Evolutionary conservation across 1,284 basidiomycete species (phyloP).

Genomic region (Mycena sp.): DNA sequence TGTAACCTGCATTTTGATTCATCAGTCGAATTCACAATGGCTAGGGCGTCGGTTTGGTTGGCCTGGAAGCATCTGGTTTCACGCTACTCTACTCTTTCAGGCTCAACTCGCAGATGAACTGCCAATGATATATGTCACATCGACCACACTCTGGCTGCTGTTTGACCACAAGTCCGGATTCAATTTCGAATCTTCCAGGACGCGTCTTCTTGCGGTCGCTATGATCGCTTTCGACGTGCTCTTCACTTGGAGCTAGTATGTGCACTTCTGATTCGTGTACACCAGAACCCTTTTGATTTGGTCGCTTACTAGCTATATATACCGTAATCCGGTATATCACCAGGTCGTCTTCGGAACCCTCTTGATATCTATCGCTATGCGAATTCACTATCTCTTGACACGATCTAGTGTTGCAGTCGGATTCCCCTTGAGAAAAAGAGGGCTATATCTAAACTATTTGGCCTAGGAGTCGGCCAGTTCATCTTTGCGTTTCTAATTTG

Average conservation of each 20-base stretch:
- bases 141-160: constrained; percentile 61
- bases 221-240: constrained; percentile 58
- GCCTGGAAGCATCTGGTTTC: constrained; percentile 75
- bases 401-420: constrained; percentile 49
- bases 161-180: constrained; percentile 68
- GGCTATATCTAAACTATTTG: constrained; percentile 54
- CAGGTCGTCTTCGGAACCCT: constrained; percentile 68
- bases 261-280: neutral
- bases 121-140: constrained; percentile 73
- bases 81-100: constrained; percentile 72
- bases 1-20: too few species aligned
- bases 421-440: constrained; percentile 55
- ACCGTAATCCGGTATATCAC: constrained; percentile 75
- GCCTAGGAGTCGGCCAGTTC: constrained; percentile 59
- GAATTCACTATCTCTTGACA: constrained; percentile 60
- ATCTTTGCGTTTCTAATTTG: constrained; percentile 69
- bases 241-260: constrained; percentile 73
- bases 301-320: constrained; percentile 52
- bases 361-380: constrained; percentile 54
- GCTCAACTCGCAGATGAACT: constrained; percentile 77
- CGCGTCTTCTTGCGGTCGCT: constrained; percentile 45
- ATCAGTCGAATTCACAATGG: too few species aligned
- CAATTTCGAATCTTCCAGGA: constrained; percentile 45
- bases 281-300: too few species aligned
- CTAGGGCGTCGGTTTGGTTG: constrained; percentile 69